A percentile compares a stretch with the other conserved stretches of the same genome.
Evolutionary conservation across 1,139 yeast species (phyloP).

Genomic region (Komagataea norvegica): DNA sequence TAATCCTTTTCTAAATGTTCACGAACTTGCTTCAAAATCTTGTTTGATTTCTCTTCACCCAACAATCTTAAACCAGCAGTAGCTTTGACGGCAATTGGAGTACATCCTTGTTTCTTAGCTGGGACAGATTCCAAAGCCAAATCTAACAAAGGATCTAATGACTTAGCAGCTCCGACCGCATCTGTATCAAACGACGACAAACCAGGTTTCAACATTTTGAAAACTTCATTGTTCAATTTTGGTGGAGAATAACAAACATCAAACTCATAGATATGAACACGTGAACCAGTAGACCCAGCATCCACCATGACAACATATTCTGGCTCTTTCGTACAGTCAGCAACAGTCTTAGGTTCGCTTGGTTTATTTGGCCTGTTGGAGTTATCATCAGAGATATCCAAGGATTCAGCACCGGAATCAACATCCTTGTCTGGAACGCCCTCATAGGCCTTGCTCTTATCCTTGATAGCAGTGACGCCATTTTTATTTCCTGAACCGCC

Average conservation of each 20-base stretch:
- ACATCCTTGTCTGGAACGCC: conserved; percentile 26
- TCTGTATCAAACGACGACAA: conserved; percentile 81
- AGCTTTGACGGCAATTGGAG: conserved; percentile 95
- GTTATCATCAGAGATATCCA: not conserved
- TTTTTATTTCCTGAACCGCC: conserved; percentile 9
- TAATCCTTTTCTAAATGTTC: conserved; percentile 67
- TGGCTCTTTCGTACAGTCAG: conserved; percentile 32
- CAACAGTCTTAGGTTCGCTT: conserved; percentile 10
- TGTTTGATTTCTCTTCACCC: conserved; percentile 67
- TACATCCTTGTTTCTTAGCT: conserved; percentile 60
- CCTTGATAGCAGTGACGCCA: conserved; percentile 26
- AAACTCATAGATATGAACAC: conserved; percentile 90
- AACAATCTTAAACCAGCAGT: conserved; percentile 93
- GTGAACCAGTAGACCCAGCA: conserved; percentile 96
- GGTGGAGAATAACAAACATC: conserved; percentile 85
- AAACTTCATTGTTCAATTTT: conserved; percentile 66
- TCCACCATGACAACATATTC: conserved; percentile 85
- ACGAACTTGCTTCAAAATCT: conserved; percentile 72
- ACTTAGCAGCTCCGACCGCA: conserved; percentile 77
- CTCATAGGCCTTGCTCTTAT: conserved; percentile 23
- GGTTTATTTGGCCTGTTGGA: not conserved
- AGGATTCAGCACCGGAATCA: too few species aligned
- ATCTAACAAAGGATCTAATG: conserved; percentile 75
- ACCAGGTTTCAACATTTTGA: conserved; percentile 91
- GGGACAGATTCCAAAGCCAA: conserved; percentile 77